Evolutionary conservation across 2,329 filamentous ascomycete species (phyloP), one percentile per base, ranked within the genome.

Genomic region (Cryphonectria parasitica): DNA sequence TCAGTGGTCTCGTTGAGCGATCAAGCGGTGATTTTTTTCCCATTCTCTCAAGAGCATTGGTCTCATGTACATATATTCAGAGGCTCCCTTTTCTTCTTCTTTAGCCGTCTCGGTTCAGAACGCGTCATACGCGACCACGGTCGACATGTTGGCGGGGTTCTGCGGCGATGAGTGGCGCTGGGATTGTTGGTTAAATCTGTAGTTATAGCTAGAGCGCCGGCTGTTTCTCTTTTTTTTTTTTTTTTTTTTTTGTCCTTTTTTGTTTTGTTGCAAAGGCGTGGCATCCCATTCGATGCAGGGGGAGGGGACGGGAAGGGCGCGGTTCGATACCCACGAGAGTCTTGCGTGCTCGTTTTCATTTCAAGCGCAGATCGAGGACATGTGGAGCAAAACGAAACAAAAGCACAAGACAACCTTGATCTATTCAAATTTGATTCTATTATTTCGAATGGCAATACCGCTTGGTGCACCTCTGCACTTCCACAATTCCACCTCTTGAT

Each of bases 261-360:
- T 28, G 6, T 8, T 58, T 31, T 34, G 4, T 56, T 56, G 15
- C 8, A 5, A 11, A 28, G 15, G 54, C 54, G 54, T 58, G 54
- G 54, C 54, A 58, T 58, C 28, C 19, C 54, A 58, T 28, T 34
- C 15, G 54, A 58, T 58, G 54, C 54, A 34, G 54, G 6, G 45
- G 22, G 3, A 22, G 22, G 22, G 45, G 45, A 49, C 7, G 45
- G 45, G 19, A 19, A 1, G n/a, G 61, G 34, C 34, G 34, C 61
- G 61, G 36, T 64, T 25, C 45, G 61, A 64, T 64, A 64, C 61
- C 61, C 61, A 64, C n/a, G 39, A 43, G 41, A 45, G 22, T 64
- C 15, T 64, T 45, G 36, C 41, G 36, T 45, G n/a, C 25, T 43
- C 22, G 7, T n/a, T 61, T 64, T 28, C n/a, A 28, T 64, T n/a